A percentile compares a stretch with the other conserved stretches of the same genome.
These are phyloP conservation scores for Nothophoma quercina DNA, from an alignment of 2,329 filamentous ascomycete genomes.

Conservation along the genomic window DNA sequence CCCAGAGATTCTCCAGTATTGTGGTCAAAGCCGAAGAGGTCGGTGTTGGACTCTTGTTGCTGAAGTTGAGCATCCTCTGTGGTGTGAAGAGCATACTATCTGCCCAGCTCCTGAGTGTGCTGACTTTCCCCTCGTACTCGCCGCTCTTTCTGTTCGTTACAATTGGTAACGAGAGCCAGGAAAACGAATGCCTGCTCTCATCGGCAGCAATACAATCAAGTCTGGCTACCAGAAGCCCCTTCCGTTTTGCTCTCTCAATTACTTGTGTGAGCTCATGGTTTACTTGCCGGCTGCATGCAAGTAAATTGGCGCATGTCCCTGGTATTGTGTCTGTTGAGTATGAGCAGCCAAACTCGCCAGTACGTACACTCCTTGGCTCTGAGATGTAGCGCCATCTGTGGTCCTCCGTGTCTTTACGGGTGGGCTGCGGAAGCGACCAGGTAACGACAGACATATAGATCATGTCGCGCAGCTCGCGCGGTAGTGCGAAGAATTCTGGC, in stretches of 20 bases:
- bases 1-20: conserved; percentile 35
- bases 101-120: conserved; percentile 26
- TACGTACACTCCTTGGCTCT: conserved; percentile 22
- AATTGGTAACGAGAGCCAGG: conserved; percentile 40
- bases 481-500: conserved; percentile 33
- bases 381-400: conserved; percentile 26
- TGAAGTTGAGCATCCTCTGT: conserved; percentile 13
- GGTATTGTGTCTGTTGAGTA: conserved; percentile 33
- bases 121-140: conserved; percentile 6
- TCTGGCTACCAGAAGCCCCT: conserved; percentile 24
- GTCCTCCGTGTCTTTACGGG: conserved; percentile 24
- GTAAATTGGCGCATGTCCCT: conserved; percentile 40
- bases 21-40: not conserved
- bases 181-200: conserved; percentile 42
- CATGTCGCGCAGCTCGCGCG: conserved; percentile 45
- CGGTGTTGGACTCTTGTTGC: conserved; percentile 5
- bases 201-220: conserved; percentile 44
- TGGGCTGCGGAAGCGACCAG: conserved; percentile 29
- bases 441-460: conserved; percentile 42
- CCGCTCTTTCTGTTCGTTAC: conserved; percentile 27
- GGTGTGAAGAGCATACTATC: conserved; percentile 19
- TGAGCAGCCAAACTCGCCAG: conserved; percentile 36
- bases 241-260: conserved; percentile 28
- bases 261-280: conserved; percentile 38
- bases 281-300: conserved; percentile 40